Evolutionary conservation across 495 filamentous ascomycete species (phyloP).

Genomic region (Aspergillus leporis): DNA sequence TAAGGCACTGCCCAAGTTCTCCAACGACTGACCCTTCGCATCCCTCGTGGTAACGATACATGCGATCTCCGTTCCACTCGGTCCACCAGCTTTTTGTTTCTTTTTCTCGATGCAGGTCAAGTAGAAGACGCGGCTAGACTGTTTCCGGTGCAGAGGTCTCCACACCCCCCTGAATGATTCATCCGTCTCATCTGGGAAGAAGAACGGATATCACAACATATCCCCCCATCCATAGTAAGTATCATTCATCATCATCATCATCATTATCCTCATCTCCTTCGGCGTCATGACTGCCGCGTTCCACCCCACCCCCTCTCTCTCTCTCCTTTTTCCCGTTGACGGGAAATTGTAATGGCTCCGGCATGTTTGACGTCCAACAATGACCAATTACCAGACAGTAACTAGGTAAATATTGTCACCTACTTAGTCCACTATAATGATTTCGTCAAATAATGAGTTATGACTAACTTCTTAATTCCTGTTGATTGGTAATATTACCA

Average conservation of each 20-base stretch:
- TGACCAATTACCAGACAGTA: too few relatives aligned
- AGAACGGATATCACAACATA: slow-evolving; percentile 7
- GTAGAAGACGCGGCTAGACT: slow-evolving; percentile 9
- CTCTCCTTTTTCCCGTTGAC: background rate
- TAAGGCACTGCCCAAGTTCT: background rate
- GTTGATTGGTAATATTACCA: background rate
- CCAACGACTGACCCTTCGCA: too few relatives aligned
- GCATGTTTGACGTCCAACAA: background rate
- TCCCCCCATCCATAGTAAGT: background rate
- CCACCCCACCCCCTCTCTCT: background rate
- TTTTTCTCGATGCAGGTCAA: slow-evolving; percentile 19
- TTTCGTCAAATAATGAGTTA: too few relatives aligned
- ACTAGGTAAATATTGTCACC: too few relatives aligned
- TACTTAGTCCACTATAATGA: too few relatives aligned
- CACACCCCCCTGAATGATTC: slow-evolving; percentile 26
- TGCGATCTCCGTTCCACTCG: slow-evolving; percentile 20
- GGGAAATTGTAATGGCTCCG: background rate
- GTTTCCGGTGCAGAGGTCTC: slow-evolving; percentile 18
- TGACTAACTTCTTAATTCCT: too few relatives aligned
- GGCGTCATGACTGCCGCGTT: background rate
- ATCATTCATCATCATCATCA: background rate
- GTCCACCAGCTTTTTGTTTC: slow-evolving; percentile 10
- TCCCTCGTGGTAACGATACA: slow-evolving; percentile 28
- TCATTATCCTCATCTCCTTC: slow-evolving; percentile 2
- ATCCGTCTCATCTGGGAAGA: background rate